A percentile compares a stretch with the other conserved stretches of the same genome.
Conservation (phyloP, 768 basidiomycete species). For the Pulveroboletus ravenelii region DNA sequence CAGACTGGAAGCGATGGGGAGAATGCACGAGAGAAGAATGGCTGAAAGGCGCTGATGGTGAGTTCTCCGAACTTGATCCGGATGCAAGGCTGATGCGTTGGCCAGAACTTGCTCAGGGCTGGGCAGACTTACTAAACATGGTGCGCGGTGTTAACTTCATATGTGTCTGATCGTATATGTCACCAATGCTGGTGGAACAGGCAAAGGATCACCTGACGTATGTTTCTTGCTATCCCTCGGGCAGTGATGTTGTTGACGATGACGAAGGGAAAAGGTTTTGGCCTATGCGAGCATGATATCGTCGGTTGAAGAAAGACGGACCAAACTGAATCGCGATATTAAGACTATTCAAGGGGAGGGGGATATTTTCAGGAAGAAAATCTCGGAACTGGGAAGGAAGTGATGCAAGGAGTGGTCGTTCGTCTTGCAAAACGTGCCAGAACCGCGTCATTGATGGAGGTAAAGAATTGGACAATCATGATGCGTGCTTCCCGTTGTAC, state of each 20-base stretch:
- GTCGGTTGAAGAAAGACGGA: slow-evolving; percentile 19
- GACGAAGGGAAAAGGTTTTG: slow-evolving; percentile 19
- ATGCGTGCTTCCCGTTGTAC: not conserved
- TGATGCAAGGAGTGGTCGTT: not conserved
- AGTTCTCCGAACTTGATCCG: not conserved
- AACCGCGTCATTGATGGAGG: not conserved
- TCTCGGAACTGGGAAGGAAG: slow-evolving; percentile 14
- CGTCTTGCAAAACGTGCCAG: not conserved
- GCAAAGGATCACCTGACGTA: slow-evolving; percentile 30
- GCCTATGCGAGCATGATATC: slow-evolving; percentile 18
- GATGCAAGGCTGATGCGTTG: not conserved
- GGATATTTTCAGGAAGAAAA: slow-evolving; percentile 19
- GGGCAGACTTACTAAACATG: slow-evolving; percentile 18
- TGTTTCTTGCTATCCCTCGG: not conserved
- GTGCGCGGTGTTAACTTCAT: slow-evolving; percentile 10
- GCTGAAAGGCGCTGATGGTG: slow-evolving; percentile 30
- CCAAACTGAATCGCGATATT: slow-evolving; percentile 16
- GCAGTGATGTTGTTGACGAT: not conserved
- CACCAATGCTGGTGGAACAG: slow-evolving; percentile 7
- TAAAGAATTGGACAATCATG: not conserved
- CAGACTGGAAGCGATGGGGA: slow-evolving; percentile 25
- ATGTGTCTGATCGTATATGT: not conserved
- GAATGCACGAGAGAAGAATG: slow-evolving; percentile 29
- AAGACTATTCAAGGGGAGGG: slow-evolving; percentile 17
- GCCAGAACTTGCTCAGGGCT: slow-evolving; percentile 18